Evolutionary conservation across 805 yeast species (phyloP).

Genomic region (Candida sithepensis): DNA sequence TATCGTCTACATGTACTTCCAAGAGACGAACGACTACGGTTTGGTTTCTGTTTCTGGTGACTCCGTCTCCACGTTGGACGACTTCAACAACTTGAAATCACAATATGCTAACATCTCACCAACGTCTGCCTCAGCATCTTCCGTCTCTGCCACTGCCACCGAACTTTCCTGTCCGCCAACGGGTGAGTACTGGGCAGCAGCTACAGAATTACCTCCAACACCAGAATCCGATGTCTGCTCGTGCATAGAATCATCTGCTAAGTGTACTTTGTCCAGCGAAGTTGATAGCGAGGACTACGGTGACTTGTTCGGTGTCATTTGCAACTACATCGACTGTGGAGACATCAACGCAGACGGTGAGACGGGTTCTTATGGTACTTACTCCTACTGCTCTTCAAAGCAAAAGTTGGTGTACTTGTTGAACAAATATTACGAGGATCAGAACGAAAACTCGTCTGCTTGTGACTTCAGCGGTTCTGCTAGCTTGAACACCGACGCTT

Average conservation of each 20-base stretch:
- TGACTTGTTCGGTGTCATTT: conserved; percentile 53
- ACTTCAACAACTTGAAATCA: conserved; percentile 53
- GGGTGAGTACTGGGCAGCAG: conserved; percentile 61
- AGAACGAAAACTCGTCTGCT: conserved; percentile 44
- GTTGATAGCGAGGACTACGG: conserved; percentile 56
- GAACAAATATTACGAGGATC: conserved; percentile 56
- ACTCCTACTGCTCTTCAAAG: conserved; percentile 67
- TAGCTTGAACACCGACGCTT: conserved; percentile 40
- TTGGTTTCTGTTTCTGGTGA: conserved; percentile 53
- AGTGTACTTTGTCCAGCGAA: conserved; percentile 55
- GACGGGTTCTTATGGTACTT: conserved; percentile 67
- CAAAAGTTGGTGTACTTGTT: conserved; percentile 66
- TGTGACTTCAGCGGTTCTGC: conserved; percentile 77
- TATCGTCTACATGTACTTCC: conserved; percentile 85
- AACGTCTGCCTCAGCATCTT: conserved; percentile 36
- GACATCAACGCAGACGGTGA: conserved; percentile 61
- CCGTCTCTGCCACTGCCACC: conserved; percentile 35
- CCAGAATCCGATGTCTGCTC: conserved; percentile 65
- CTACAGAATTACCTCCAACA: conserved; percentile 70
- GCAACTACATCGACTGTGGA: conserved; percentile 56
- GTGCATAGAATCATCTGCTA: conserved; percentile 50
- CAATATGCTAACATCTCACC: conserved; percentile 55
- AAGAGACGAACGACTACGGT: conserved; percentile 82
- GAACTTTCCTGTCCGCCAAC: conserved; percentile 46
- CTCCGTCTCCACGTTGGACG: conserved; percentile 55